Percentiles rank a stretch among this genome's conserved stretches.
These are phyloP conservation scores for Cajanus cajan DNA, from an alignment of 306 rosid species.

Conservation along the genomic window DNA sequence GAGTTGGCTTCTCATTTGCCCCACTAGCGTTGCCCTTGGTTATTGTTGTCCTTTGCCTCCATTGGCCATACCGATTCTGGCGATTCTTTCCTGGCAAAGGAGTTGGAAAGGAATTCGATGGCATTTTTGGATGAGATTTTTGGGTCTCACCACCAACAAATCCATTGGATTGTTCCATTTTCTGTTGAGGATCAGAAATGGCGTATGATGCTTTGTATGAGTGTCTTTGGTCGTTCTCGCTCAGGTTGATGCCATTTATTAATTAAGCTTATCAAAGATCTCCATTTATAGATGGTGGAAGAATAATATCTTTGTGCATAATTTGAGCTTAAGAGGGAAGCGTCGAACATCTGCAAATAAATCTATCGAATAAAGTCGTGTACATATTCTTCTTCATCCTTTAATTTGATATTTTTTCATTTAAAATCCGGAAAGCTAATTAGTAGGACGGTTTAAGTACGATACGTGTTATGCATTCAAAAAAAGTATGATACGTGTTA, in stretches of 20 bases:
- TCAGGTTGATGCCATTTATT: background rate
- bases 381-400: background rate
- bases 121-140: constrained; percentile 29
- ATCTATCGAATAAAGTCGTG: background rate
- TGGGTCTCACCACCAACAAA: constrained; percentile 9
- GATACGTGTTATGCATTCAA: background rate
- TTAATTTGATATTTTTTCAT: background rate
- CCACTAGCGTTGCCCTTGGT: background rate
- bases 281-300: constrained; percentile 26
- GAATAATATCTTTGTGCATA: constrained; percentile 3
- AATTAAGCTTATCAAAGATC: background rate
- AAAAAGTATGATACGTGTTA: background rate
- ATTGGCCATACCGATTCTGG: too few species aligned
- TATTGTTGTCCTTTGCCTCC: background rate
- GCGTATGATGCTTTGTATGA: background rate
- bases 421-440: background rate
- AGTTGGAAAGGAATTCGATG: constrained; percentile 14
- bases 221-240: constrained; percentile 1
- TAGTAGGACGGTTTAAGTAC: background rate
- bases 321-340: constrained; percentile 22
- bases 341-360: background rate
- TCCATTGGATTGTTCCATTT: background rate
- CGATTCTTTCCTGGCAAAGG: constrained; percentile 44
- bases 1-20: background rate
- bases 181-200: background rate